phyloP scores from a whole-genome alignment of 352 stramenopile genomes.

The Globisporangium iwayamae region DNA sequence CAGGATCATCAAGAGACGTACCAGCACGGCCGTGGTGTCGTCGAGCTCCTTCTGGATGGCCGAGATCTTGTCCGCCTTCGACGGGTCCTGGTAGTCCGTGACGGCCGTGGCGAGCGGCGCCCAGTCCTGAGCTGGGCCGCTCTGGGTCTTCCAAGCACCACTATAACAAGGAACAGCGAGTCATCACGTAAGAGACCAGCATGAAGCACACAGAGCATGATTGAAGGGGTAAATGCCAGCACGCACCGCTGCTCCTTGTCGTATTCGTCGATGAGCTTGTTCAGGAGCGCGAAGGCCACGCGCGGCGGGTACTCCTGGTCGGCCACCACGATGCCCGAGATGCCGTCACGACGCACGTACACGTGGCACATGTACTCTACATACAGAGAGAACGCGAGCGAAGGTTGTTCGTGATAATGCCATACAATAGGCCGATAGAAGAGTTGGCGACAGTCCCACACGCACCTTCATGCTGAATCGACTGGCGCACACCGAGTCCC shows the following conservation, averaged over 20 bases:
- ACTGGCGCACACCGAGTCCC: conserved; percentile 94
- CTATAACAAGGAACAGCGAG: conserved; percentile 10
- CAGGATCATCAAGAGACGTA: conserved; percentile 15
- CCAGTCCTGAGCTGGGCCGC: conserved; percentile 83
- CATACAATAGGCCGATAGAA: too few species aligned
- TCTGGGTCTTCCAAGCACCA: conserved; percentile 55
- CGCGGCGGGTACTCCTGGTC: conserved; percentile 98
- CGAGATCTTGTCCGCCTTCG: conserved; percentile 99
- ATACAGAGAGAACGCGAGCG: conserved; percentile 5
- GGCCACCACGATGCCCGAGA: conserved; percentile 95
- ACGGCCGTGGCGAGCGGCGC: conserved; percentile 91
- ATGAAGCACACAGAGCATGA: conserved; percentile 21
- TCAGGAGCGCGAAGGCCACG: conserved; percentile 97
- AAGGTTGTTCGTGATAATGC: neutral
- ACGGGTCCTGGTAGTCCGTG: conserved; percentile 96
- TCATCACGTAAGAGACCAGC: conserved; percentile 20
- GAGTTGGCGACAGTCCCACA: neutral
- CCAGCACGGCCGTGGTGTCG: conserved; percentile 97
- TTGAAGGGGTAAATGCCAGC: neutral
- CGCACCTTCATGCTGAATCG: conserved; percentile 94
- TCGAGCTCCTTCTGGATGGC: conserved; percentile 99
- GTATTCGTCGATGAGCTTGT: conserved; percentile 96
- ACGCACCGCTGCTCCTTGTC: conserved; percentile 60
- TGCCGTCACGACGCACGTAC: conserved; percentile 95
- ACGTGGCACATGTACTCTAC: conserved; percentile 97